A percentile compares a stretch with the other conserved stretches of the same genome.
Conservation (phyloP, 1,139 yeast genomes). For the Hanseniaspora uvarum region DNA sequence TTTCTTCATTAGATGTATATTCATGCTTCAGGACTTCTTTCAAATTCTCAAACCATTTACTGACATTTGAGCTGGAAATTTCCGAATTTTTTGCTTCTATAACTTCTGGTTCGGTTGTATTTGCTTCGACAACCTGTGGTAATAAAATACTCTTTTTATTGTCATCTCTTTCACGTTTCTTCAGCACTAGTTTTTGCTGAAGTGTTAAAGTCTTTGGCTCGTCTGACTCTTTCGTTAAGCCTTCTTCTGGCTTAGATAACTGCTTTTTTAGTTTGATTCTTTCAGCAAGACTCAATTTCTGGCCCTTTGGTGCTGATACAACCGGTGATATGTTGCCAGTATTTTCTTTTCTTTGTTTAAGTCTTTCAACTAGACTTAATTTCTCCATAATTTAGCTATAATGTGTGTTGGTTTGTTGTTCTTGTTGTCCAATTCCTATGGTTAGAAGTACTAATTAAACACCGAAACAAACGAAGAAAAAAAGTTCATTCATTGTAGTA, state of each 20-base stretch:
- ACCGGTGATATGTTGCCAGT: not conserved
- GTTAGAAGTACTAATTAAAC: not conserved
- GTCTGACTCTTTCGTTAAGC: not conserved
- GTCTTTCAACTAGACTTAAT: constrained; percentile 1
- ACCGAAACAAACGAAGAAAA: no score
- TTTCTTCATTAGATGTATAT: not conserved
- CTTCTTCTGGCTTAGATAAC: not conserved
- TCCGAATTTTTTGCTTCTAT: not conserved
- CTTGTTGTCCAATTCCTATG: not conserved
- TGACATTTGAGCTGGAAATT: not conserved
- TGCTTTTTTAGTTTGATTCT: constrained; percentile 12
- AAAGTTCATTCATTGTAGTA: no score
- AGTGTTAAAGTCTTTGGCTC: not conserved
- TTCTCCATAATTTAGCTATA: not conserved
- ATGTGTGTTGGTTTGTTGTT: not conserved
- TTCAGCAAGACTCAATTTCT: constrained; percentile 6
- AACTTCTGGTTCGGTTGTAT: not conserved
- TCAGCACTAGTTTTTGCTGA: constrained; percentile 1
- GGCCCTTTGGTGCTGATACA: not conserved
- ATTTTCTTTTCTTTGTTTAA: constrained; percentile 1
- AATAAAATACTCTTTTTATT: not conserved
- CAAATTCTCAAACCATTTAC: not conserved
- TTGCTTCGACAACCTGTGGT: not conserved
- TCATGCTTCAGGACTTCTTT: not conserved
- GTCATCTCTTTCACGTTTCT: not conserved